phyloP scores from a whole-genome alignment of 164 flowering plant genomes.

The Santalum album region DNA sequence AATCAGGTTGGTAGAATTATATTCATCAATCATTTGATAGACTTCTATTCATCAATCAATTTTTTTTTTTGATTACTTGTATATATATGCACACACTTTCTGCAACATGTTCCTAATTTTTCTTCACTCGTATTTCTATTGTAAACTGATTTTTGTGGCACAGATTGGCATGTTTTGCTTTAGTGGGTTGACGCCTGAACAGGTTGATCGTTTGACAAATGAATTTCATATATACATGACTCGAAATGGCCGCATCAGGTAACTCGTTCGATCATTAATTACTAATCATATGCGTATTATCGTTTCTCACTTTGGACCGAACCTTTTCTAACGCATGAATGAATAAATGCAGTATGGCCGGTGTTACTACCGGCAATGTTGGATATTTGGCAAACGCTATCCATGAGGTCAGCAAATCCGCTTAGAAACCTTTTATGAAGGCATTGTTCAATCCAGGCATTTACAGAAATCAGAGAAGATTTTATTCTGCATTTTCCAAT shows the following conservation, averaged over 20 bases:
- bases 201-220: constrained; percentile 76
- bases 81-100: too few relatives aligned
- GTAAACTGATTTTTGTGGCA: constrained; percentile 1
- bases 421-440: constrained; percentile 12
- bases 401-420: constrained; percentile 71
- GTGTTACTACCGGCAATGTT: constrained; percentile 81
- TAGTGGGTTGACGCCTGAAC: constrained; percentile 91
- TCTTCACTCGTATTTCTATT: background rate
- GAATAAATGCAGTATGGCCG: constrained; percentile 70
- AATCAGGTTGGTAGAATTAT: constrained; percentile 45
- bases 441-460: background rate
- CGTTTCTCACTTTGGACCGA: background rate
- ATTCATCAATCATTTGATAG: too few relatives aligned
- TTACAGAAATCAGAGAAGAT: too few relatives aligned
- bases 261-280: background rate
- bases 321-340: constrained; percentile 5
- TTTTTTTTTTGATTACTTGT: background rate
- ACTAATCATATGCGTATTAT: background rate
- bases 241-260: constrained; percentile 97
- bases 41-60: too few relatives aligned
- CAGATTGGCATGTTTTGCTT: constrained; percentile 99
- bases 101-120: background rate
- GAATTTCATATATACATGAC: constrained; percentile 93
- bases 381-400: constrained; percentile 88
- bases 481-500: too few relatives aligned